These are phyloP conservation scores for Talaromyces sp. DNA, from an alignment of 2,329 filamentous ascomycete species.

Conservation along the genomic window DNA sequence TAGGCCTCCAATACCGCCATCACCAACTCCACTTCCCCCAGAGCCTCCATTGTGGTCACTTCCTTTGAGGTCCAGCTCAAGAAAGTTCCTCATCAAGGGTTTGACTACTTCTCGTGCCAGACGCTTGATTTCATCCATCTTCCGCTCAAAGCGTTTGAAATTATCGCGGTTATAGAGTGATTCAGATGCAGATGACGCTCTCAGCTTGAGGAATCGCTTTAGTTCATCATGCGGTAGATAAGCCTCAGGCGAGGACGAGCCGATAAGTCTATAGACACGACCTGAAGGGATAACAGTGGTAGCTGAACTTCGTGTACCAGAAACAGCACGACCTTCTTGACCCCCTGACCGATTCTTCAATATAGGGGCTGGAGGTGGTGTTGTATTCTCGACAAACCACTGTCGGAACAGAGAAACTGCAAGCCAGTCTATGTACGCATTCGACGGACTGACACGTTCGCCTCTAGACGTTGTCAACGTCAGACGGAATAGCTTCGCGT, in stretches of 20 bases:
- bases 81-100: conserved; percentile 79
- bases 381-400: conserved; percentile 89
- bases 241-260: conserved; percentile 57
- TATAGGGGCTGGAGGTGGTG: conserved; percentile 61
- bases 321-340: conserved; percentile 18
- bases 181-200: conserved; percentile 57
- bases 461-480: conserved; percentile 75
- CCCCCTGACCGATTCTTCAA: conserved; percentile 35
- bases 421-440: conserved; percentile 85
- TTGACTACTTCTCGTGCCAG: conserved; percentile 79
- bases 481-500: conserved; percentile 78
- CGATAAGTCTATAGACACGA: conserved; percentile 74
- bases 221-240: conserved; percentile 85
- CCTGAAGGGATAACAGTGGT: conserved; percentile 49
- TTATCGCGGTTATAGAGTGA: conserved; percentile 80
- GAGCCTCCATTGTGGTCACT: conserved; percentile 24
- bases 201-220: conserved; percentile 83
- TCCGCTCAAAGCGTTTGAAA: conserved; percentile 76
- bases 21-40: conserved; percentile 26
- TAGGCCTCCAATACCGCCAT: conserved; percentile 49
- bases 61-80: conserved; percentile 71
- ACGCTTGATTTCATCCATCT: conserved; percentile 83
- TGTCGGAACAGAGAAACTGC: conserved; percentile 84
- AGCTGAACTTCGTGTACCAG: conserved; percentile 10
- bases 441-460: conserved; percentile 76